Evolutionary conservation across 1,284 basidiomycete species (phyloP), one percentile per base, ranked within the genome.

Genomic region (Marasmius sp.): DNA sequence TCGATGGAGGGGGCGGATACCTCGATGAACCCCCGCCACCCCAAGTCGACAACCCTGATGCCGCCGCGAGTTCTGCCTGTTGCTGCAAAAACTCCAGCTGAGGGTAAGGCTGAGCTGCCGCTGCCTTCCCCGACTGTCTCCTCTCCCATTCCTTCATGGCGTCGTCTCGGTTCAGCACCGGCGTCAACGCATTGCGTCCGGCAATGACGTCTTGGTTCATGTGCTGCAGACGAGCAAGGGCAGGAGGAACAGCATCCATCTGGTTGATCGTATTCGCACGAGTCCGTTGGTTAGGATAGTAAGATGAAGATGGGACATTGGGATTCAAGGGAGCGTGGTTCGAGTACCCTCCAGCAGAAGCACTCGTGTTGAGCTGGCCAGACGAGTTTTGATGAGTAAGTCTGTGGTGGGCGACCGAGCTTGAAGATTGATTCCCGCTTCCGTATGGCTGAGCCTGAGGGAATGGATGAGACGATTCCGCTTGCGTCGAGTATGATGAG

Each of bases 211-310:
- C 92, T 66, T 93, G 87, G 58, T 92, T 93, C 86, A 95, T 93
- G 59, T 93, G 92, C 58, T 94, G 92, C 67, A 96, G 75, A 22
- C 94, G 84, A 14, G 94, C 94, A 54, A 98, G 79, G 56, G 95
- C 94, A 12, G 95, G 94, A 20, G 97, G 97, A 18, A 98, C 89
- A 63, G 88, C 84, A 70, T 97, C 95, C 85, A 94, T 88, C 71
- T 87, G 89, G 70, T 92, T 91, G 76, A 96, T 92, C 37, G 96
- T 97, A 73, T 95, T 96, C 11, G 94, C 92, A 33, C 95, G 84
- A 18, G 85, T 86, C 12, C 86, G 86, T 34, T 88, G 74, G 61
- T 83, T 79, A 9, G 86, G 84, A 70, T 91, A 90, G 76, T 92
- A 94, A 10, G 88, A 83, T 66, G 82, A 87, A 20, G 86, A 78